phyloP scores from a whole-genome alignment of 1,284 basidiomycete species.

The Chalciporus piperatoides region DNA sequence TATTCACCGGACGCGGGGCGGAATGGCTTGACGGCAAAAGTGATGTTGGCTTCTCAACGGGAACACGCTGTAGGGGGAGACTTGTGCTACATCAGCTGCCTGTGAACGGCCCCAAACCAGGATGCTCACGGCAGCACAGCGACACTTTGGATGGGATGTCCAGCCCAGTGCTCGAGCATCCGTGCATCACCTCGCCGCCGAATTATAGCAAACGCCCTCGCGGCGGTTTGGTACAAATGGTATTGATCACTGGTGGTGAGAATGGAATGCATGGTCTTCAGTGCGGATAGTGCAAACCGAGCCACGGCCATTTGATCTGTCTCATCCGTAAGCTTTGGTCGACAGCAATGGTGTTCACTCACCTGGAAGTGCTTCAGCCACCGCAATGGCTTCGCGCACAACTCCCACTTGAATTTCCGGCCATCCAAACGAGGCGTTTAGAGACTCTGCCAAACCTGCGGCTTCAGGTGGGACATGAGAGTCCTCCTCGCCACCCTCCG shows the following conservation, averaged over 20 bases:
- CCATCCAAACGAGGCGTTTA: slow-evolving; percentile 77
- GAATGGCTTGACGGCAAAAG: slow-evolving; percentile 43
- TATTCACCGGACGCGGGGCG: slow-evolving; percentile 35
- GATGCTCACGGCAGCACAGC: slow-evolving; percentile 66
- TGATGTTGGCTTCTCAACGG: slow-evolving; percentile 69
- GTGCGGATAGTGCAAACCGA: slow-evolving; percentile 72
- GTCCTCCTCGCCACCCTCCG: slow-evolving; percentile 11
- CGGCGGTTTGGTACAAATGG: slow-evolving; percentile 70
- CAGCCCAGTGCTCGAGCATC: slow-evolving; percentile 79
- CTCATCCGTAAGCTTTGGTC: slow-evolving; percentile 14
- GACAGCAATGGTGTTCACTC: slow-evolving; percentile 23
- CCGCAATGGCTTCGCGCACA: slow-evolving; percentile 84
- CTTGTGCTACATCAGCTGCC: slow-evolving; percentile 38
- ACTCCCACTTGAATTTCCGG: slow-evolving; percentile 89
- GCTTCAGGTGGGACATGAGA: slow-evolving; percentile 27
- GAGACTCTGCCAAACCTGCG: slow-evolving; percentile 26
- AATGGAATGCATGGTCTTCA: slow-evolving; percentile 65
- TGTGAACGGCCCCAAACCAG: slow-evolving; percentile 6
- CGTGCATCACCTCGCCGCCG: slow-evolving; percentile 71
- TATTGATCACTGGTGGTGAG: slow-evolving; percentile 72
- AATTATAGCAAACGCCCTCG: slow-evolving; percentile 66
- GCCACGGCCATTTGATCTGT: slow-evolving; percentile 74
- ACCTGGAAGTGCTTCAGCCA: slow-evolving; percentile 92
- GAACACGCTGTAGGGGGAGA: slow-evolving; percentile 65
- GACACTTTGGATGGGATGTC: slow-evolving; percentile 75